Evolutionary conservation across 208 protist genomes (phyloP), one percentile per base, ranked within the genome.

Genomic region (Phytomonas serpens): DNA sequence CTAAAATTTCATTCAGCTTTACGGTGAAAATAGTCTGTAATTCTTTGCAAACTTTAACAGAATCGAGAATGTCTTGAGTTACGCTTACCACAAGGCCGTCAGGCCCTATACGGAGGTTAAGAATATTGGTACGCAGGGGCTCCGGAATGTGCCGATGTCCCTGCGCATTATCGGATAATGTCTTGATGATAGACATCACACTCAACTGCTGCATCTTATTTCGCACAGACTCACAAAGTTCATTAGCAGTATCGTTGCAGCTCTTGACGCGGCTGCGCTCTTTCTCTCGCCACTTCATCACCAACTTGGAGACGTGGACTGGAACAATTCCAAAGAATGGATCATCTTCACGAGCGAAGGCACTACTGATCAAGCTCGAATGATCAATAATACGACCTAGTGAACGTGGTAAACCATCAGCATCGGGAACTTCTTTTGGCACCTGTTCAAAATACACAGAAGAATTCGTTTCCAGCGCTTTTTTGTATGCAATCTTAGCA

Each of bases 271-370:
- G 71, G 38, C 83, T 78, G 64, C 84, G 79, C 77, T 89, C 79
- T 69, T 78, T 81, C 13, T 92, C 86, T 36, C 86, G 84, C 87
- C 87, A 93, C 31, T 69, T 62, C 9, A 70, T 69, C 16, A 76
- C 86, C 31, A 71, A 74, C 19, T 73, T 69, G 16, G 85, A 87
- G 72, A 93, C 88, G 76, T 96, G 86, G 4, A 83, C 78, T 0
- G 88, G 88, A 61, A 93, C 67, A 72, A 96, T 94, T 62, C 91
- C 91, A 71, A 96, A 93, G 67, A 96, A 96, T 2, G 91, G 88
- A 71, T 96, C 91, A 14, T 79, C 76, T 47, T 76, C 88, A 16
- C 86, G 80, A 62, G 79, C 86, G 34, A 84, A 90, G 38, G 83
- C 77, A 51, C 87, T 85, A 40, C 69, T 67, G 23, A 85, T 77